These are phyloP conservation scores for Halophytophthora batemanensis DNA, from an alignment of 352 stramenopile species.

Conservation along the genomic window DNA sequence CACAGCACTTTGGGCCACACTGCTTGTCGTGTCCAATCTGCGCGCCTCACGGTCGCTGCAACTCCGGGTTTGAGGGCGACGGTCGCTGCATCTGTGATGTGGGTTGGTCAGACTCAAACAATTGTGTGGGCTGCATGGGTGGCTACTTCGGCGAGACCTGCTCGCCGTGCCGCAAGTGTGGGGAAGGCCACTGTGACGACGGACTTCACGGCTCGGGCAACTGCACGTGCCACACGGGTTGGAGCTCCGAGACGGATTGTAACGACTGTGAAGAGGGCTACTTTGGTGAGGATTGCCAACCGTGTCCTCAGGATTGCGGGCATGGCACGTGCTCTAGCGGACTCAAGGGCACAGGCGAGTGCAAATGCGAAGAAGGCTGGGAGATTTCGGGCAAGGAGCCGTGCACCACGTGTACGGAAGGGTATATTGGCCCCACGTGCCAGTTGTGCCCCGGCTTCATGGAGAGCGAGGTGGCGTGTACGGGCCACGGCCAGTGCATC, in stretches of 20 bases:
- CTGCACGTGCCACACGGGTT: constrained; percentile 82
- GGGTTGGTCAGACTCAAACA: constrained; percentile 86
- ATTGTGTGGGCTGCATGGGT: constrained; percentile 85
- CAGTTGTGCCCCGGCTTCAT: constrained; percentile 69
- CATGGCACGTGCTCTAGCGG: constrained; percentile 77
- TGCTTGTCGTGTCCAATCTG: constrained; percentile 85
- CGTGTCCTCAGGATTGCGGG: constrained; percentile 68
- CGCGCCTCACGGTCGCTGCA: constrained; percentile 79
- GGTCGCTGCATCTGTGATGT: constrained; percentile 82
- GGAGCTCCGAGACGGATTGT: constrained; percentile 71
- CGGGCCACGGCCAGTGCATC: constrained; percentile 64
- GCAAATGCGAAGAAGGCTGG: constrained; percentile 75
- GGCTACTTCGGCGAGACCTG: constrained; percentile 80
- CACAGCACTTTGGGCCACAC: constrained; percentile 74
- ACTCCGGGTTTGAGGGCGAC: constrained; percentile 76
- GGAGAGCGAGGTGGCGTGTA: constrained; percentile 71
- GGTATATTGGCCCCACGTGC: constrained; percentile 73
- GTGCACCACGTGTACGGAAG: constrained; percentile 71
- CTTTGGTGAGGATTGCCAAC: constrained; percentile 67
- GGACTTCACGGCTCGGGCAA: constrained; percentile 67
- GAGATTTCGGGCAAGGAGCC: constrained; percentile 53
- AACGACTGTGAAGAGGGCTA: constrained; percentile 83
- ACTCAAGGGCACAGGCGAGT: constrained; percentile 73
- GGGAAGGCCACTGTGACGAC: constrained; percentile 78
- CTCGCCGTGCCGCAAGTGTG: constrained; percentile 69